Conservation (phyloP, 139 green algal genomes). For the Chlamydomonas eustigma region DNA sequence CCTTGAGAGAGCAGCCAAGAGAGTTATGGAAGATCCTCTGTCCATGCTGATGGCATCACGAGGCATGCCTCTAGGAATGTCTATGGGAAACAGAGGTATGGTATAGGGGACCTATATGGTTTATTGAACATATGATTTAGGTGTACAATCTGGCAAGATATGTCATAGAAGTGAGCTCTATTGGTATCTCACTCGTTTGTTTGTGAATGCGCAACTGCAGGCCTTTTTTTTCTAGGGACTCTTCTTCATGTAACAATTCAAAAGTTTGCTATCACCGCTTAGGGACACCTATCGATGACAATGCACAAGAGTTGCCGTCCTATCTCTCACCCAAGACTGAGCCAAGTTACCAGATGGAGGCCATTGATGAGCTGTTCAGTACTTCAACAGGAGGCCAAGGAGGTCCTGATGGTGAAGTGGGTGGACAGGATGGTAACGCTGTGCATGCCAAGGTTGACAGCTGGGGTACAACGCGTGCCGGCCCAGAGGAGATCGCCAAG, state of each 20-base stretch:
- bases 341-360: constrained; percentile 37
- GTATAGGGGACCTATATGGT: no score
- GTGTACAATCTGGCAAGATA: no score
- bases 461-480: constrained; percentile 1
- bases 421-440: no score
- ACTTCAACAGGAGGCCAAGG: background rate
- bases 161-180: no score
- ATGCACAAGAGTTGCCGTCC: background rate
- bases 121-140: no score
- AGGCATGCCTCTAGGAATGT: constrained; percentile 41
- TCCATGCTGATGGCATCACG: constrained; percentile 26
- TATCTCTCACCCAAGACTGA: background rate
- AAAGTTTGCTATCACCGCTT: no score
- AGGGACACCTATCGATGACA: no score
- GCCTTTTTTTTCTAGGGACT: no score
- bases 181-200: no score
- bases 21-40: constrained; percentile 30
- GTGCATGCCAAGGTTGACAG: background rate
- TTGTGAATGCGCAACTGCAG: no score
- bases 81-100: constrained; percentile 4
- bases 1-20: no score
- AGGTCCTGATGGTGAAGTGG: background rate
- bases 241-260: no score
- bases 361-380: constrained; percentile 26
- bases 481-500: constrained; percentile 31